Evolutionary conservation across 2,329 filamentous ascomycete species (phyloP).

Genomic region (Aspergillus sp.): DNA sequence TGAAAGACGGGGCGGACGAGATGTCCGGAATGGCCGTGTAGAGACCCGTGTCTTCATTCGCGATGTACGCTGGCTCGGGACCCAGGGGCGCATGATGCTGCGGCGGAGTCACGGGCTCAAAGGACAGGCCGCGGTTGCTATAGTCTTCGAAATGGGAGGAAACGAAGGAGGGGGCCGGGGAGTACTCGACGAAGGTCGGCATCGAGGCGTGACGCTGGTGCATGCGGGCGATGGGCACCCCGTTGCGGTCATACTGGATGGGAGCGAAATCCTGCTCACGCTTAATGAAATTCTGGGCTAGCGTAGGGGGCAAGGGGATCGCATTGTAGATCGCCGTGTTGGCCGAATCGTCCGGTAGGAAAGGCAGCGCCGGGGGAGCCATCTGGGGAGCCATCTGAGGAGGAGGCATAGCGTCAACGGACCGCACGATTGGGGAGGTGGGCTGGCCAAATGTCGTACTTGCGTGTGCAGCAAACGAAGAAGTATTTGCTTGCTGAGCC

Average conservation of each 20-base stretch:
- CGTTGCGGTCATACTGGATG: constrained; percentile 86
- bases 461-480: constrained; percentile 80
- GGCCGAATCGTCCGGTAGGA: constrained; percentile 56
- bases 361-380: constrained; percentile 57
- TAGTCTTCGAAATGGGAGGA: constrained; percentile 99
- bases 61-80: constrained; percentile 90
- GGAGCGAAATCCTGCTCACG: constrained; percentile 77
- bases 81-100: constrained; percentile 78
- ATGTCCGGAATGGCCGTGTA: constrained; percentile 94
- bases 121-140: constrained; percentile 91
- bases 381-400: constrained; percentile 78
- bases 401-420: constrained; percentile 84
- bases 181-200: constrained; percentile 97
- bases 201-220: constrained; percentile 97
- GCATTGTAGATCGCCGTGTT: constrained; percentile 64
- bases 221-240: constrained; percentile 71
- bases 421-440: constrained; percentile 80
- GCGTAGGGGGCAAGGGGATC: constrained; percentile 62
- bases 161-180: constrained; percentile 92
- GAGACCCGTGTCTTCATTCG: constrained; percentile 92
- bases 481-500: constrained; percentile 96
- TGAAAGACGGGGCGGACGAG: constrained; percentile 64
- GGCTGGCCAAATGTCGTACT: constrained; percentile 61
- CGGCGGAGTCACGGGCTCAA: constrained; percentile 92
- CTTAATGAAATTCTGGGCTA: constrained; percentile 72